A percentile compares a stretch with the other conserved stretches of the same genome.
Conservation (phyloP, 305 asterid species). For the Rubia occidens region DNA sequence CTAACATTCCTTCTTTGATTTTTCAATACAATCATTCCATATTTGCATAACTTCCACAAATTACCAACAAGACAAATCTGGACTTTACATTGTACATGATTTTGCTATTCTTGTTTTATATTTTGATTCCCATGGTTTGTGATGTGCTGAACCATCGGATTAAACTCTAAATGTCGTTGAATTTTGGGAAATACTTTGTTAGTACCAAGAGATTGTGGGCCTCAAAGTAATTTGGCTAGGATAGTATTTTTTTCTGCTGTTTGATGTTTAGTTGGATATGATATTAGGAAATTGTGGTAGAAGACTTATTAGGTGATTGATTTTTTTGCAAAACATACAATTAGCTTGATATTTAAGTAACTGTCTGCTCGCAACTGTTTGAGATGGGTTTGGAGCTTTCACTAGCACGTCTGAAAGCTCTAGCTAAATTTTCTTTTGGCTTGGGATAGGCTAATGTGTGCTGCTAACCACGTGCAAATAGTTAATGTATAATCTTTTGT, state of each 20-base stretch:
- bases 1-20: no score
- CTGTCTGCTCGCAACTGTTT: conserved; percentile 62
- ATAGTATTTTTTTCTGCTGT: neutral
- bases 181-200: no score
- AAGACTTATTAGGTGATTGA: neutral
- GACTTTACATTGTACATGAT: no score
- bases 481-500: neutral
- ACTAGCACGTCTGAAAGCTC: conserved; percentile 79
- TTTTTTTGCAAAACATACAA: neutral
- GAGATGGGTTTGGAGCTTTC: conserved; percentile 99
- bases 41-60: no score
- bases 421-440: conserved; percentile 95
- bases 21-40: no score
- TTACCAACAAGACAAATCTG: no score
- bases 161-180: no score
- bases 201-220: no score
- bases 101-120: no score
- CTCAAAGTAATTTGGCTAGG: no score
- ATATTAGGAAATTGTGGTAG: neutral
- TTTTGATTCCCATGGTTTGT: no score
- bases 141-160: no score
- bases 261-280: neutral
- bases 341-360: conserved; percentile 20
- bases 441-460: conserved; percentile 88
- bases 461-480: neutral